phyloP scores from a whole-genome alignment of 495 filamentous ascomycete species.

The Tuber indicum region DNA sequence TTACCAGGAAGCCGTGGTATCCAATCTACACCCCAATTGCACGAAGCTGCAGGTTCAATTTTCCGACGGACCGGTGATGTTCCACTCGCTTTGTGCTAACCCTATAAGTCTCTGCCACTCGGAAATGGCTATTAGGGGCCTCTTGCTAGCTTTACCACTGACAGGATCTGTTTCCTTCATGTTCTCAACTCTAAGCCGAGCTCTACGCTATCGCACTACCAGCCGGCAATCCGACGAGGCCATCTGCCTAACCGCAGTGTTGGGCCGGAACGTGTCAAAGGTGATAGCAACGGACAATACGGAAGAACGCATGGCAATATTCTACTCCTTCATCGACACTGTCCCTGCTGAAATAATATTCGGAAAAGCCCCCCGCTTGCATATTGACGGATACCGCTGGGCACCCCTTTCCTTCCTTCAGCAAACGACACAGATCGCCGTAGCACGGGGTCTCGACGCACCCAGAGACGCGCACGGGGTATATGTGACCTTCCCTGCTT shows the following conservation, averaged over 20 bases:
- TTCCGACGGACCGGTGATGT: constrained; percentile 18
- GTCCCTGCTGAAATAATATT: constrained; percentile 15
- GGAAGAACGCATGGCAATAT: constrained; percentile 9
- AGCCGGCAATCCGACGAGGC: constrained; percentile 19
- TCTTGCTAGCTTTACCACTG: constrained; percentile 3
- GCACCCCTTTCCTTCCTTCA: constrained; percentile 15
- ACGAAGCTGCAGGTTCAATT: constrained; percentile 18
- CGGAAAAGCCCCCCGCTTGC: neutral
- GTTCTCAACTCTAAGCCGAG: constrained; percentile 5
- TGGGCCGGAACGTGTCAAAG: constrained; percentile 8
- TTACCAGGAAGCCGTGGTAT: constrained; percentile 22
- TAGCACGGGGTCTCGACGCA: neutral
- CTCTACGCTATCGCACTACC: constrained; percentile 15
- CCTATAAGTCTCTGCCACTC: constrained; percentile 3
- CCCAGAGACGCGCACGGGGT: neutral
- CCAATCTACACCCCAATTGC: constrained; percentile 3
- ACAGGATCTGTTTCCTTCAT: neutral
- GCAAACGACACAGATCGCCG: neutral
- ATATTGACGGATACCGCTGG: constrained; percentile 15
- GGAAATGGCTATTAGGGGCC: constrained; percentile 6
- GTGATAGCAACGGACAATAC: constrained; percentile 3
- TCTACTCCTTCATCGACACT: constrained; percentile 9
- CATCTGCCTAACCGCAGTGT: constrained; percentile 22
- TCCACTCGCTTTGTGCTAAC: constrained; percentile 4
- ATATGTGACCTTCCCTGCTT: neutral